phyloP scores from a whole-genome alignment of 371 early-diverging fungal species.

The Paramicrosporidium saccamoebae region DNA sequence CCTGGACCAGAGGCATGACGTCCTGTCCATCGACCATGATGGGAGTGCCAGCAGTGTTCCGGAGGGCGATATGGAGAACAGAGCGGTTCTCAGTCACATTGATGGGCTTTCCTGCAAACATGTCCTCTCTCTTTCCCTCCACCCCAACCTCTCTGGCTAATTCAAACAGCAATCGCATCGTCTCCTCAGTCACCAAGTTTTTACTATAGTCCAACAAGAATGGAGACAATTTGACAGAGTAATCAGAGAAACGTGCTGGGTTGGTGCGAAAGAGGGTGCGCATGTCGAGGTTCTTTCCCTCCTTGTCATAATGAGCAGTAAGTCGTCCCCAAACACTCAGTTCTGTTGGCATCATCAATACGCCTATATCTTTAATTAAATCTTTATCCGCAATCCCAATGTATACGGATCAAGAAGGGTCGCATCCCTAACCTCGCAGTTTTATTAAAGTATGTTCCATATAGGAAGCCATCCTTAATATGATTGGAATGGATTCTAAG shows the following conservation, averaged over 20 bases:
- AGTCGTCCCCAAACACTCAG: constrained; percentile 45
- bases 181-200: constrained; percentile 49
- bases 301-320: constrained; percentile 38
- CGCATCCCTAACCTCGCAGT: no score
- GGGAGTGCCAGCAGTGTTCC: constrained; percentile 39
- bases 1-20: constrained; percentile 71
- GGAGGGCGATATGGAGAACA: constrained; percentile 81
- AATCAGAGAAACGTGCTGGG: constrained; percentile 30
- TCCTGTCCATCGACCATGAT: constrained; percentile 47
- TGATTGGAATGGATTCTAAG: no score
- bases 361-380: no score
- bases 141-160: constrained; percentile 56
- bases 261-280: constrained; percentile 38
- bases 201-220: constrained; percentile 77
- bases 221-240: constrained; percentile 29
- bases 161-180: constrained; percentile 29
- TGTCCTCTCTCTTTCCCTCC: constrained; percentile 43
- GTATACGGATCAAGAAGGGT: no score
- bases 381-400: no score
- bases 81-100: constrained; percentile 93
- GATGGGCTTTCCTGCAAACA: constrained; percentile 83
- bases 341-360: constrained; percentile 33
- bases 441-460: no score
- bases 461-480: no score
- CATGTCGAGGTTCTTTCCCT: constrained; percentile 30